Percentiles rank a stretch among this genome's conserved stretches.
Conservation (phyloP, 768 basidiomycete species). For the Boletus fagicola region DNA sequence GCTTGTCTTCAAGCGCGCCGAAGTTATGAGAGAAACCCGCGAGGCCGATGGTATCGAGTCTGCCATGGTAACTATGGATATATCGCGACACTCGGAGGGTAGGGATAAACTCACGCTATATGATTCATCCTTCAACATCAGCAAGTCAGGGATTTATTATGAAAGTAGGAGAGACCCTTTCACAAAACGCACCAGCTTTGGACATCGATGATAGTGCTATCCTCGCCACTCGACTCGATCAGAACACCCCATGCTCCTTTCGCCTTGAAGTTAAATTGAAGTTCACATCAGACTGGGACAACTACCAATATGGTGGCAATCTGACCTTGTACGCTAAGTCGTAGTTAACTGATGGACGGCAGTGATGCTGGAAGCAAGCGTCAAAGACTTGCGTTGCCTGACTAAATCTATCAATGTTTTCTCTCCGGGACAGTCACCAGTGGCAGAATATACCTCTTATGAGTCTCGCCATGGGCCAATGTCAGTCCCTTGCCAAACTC, state of each 20-base stretch:
- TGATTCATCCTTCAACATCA: too few relatives aligned
- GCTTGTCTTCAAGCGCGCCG: too few relatives aligned
- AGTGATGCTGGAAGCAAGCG: too few relatives aligned
- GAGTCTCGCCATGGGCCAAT: background rate
- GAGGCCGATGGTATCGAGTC: too few relatives aligned
- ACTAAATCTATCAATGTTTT: background rate
- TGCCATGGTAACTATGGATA: too few relatives aligned
- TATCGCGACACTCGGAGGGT: too few relatives aligned
- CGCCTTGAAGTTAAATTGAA: conserved; percentile 12
- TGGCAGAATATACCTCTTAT: background rate
- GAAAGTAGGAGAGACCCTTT: background rate
- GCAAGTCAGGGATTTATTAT: background rate
- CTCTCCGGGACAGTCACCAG: background rate
- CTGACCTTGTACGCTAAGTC: conserved; percentile 32
- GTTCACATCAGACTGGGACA: background rate
- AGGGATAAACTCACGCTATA: too few relatives aligned
- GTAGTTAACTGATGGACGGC: conserved; percentile 33
- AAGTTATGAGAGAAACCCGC: too few relatives aligned
- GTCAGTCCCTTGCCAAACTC: background rate
- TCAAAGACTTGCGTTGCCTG: background rate
- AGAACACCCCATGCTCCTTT: conserved; percentile 31
- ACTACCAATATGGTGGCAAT: background rate
- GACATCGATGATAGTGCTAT: conserved; percentile 34
- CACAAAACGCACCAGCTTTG: conserved; percentile 28
- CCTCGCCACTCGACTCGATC: conserved; percentile 12